Percentiles rank a stretch among this genome's conserved stretches.
Evolutionary conservation across 208 protist species (phyloP).

Genomic region (Crithidia expoeki): DNA sequence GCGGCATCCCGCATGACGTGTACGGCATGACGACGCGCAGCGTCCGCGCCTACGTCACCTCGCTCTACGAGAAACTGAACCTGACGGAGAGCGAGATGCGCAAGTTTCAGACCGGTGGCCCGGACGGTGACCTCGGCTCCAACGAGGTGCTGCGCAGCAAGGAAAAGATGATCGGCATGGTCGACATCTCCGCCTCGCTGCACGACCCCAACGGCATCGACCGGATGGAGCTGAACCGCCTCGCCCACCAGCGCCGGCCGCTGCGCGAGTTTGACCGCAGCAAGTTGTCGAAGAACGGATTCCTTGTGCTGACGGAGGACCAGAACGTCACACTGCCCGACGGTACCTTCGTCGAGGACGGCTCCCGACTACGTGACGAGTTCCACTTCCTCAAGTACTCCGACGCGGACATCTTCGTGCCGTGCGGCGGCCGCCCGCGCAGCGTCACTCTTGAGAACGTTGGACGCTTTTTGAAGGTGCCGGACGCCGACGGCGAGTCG

Average conservation of each 20-base stretch:
- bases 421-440: conserved; percentile 95
- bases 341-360: conserved; percentile 73
- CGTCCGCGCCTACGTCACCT: conserved; percentile 93
- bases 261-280: conserved; percentile 86
- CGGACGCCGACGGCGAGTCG: conserved; percentile 60
- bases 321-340: conserved; percentile 89
- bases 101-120: conserved; percentile 96
- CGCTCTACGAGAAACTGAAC: conserved; percentile 84
- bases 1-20: conserved; percentile 95
- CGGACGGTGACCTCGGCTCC: conserved; percentile 96
- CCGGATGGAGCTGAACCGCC: conserved; percentile 82
- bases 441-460: conserved; percentile 94
- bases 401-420: conserved; percentile 94
- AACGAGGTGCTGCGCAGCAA: conserved; percentile 96
- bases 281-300: conserved; percentile 89
- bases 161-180: conserved; percentile 93
- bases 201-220: conserved; percentile 94
- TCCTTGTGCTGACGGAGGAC: conserved; percentile 92
- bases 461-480: conserved; percentile 74
- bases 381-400: conserved; percentile 93
- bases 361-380: conserved; percentile 88
- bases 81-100: conserved; percentile 89
- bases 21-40: conserved; percentile 97
- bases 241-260: conserved; percentile 81
- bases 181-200: conserved; percentile 94